Evolutionary conservation across 352 stramenopile species (phyloP), one percentile per base, ranked within the genome.

Genomic region (Thalassiosira oceanica): DNA sequence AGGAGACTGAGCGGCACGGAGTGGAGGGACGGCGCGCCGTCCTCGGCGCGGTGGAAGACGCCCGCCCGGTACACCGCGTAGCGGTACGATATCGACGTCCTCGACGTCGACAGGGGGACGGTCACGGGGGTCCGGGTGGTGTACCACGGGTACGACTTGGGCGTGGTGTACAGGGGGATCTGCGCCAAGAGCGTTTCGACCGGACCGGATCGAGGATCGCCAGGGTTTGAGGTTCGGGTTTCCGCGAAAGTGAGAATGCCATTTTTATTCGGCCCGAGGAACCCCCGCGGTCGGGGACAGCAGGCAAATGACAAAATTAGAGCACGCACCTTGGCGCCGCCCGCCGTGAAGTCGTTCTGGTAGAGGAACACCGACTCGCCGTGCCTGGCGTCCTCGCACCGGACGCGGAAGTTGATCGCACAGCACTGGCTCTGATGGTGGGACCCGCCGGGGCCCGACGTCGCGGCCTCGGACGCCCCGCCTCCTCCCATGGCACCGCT

Each of bases 161-260:
- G 58, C 1, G 79, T 86, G 20, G 82, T 90, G 42, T 81, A 87
- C 2, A 90, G 56, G n/a, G 79, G 78, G 46, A 90, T 76, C 51
- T 64, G 18, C 27, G 4, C 29, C 3, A 44, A 27, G n/a, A n/a
- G n/a, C n/a, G n/a, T n/a, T n/a, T 39, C 3, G 24, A 42, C 15
- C 39, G 8, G 21, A 16, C 2, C 29, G 21, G 20, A 36, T 0
- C 11, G 15, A 44, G 6, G 37, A 65, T 10, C 29, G 26, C 16
- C n/a, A 61, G n/a, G n/a, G 56, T 28, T n/a, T 33, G 24, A 60
- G 23, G 46, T 23, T 48, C 27, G 16, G 4, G n/a, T 28, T 20
- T 8, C 6, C n/a, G 4, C 4, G n/a, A 18, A 21, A 24, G 16
- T 11, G 29, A 8, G 13, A 27, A 48, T 20, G 41, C 15, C 4